Evolutionary conservation across 352 stramenopile genomes (phyloP), one percentile per base, ranked within the genome.

Genomic region (Globisporangium uncinulatum): DNA sequence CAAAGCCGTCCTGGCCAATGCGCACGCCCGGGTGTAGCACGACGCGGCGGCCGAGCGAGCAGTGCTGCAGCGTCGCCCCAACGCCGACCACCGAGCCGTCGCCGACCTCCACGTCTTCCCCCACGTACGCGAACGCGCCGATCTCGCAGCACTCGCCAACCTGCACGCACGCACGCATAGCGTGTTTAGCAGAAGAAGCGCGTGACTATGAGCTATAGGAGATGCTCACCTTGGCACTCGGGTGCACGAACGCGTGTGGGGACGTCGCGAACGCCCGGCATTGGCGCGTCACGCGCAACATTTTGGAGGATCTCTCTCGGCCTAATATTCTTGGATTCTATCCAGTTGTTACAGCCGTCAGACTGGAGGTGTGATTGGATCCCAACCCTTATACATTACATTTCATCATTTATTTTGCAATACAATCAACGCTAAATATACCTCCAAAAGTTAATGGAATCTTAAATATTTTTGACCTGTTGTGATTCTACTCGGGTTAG

Each of bases 1-100:
- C 86, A 63, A 95, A 95, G 3, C 86, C 86, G 36, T 95, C 83
- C 66, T 89, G 86, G 8, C 86, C 86, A 34, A 95, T 73, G 24
- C 82, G 62, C 34, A 76, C 71, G 13, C 86, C 86, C 8, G 82
- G 57, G 51, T 95, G 83, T n/a, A 95, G 45, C 46, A 91, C 71
- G 46, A 90, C 81, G 41, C 74, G 59, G 54, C 45, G 70, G 1
- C 82, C 83, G 61, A 95, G 67, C 32, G 60, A 67, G 59, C 81
- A 89, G 51, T 95, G 86, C 62, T 78, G 57, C 39, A 95, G 65
- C 60, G 79, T 89, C 37, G 73, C 76, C 53, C 79, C 82, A 43
- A 68, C 61, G 4, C 69, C 70, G 21, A 94, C 76, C 19, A 50
- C 56, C 1, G 57, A 56, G 59, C 83, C 72, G 54, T 87, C 67